These are phyloP conservation scores for Mercurialis annua DNA, from an alignment of 345 rosid species.

Conservation along the genomic window DNA sequence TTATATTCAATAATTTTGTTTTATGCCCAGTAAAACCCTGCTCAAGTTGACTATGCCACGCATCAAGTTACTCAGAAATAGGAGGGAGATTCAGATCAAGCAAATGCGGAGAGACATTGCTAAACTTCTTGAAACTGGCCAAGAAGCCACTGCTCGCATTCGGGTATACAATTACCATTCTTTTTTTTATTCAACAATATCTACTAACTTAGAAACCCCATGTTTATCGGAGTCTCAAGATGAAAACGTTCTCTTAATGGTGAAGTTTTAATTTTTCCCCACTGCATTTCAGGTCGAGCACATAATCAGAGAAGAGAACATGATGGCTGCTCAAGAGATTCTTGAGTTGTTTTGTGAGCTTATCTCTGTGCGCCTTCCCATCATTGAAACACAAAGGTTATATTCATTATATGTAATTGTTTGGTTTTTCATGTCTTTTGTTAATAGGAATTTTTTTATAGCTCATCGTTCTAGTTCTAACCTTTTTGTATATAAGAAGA, in stretches of 20 bases:
- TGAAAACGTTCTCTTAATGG: background rate
- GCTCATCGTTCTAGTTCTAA: background rate
- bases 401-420: background rate
- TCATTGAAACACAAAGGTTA: conserved; percentile 89
- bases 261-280: background rate
- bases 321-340: conserved; percentile 99
- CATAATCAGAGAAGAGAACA: conserved; percentile 90
- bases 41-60: conserved; percentile 75
- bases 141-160: conserved; percentile 97
- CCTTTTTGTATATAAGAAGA: background rate
- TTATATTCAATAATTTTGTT: too few relatives aligned
- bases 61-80: conserved; percentile 81
- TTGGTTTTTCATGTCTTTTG: background rate
- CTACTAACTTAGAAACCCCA: background rate
- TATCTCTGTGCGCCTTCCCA: conserved; percentile 84
- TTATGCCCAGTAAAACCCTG: conserved; percentile 69
- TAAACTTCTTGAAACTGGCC: conserved; percentile 95
- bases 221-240: background rate
- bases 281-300: conserved; percentile 71
- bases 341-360: conserved; percentile 87
- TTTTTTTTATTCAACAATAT: too few relatives aligned
- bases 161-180: conserved; percentile 47
- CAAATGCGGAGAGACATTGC: conserved; percentile 94
- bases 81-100: conserved; percentile 87
- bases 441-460: background rate